Conservation (phyloP, 2,329 filamentous ascomycete genomes). For the Immersiporthe knoxdaviesiana region DNA sequence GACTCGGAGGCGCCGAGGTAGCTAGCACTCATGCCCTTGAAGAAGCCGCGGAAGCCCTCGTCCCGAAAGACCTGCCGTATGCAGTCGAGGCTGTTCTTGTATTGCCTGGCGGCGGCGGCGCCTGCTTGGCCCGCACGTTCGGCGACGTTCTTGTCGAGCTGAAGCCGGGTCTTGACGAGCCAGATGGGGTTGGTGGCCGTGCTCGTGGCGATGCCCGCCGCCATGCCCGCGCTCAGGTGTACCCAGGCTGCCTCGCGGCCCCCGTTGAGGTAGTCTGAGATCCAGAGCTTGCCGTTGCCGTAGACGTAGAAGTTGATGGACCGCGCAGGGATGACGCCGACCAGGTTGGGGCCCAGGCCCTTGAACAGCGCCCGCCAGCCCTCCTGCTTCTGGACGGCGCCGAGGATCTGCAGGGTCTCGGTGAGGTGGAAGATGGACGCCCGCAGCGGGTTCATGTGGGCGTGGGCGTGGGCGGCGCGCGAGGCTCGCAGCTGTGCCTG, state of each 20-base stretch:
- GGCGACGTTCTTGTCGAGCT: slow-evolving; percentile 85
- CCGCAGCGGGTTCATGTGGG: slow-evolving; percentile 65
- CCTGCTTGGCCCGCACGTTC: slow-evolving; percentile 60
- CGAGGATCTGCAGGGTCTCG: slow-evolving; percentile 86
- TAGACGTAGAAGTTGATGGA: slow-evolving; percentile 95
- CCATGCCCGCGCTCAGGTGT: slow-evolving; percentile 75
- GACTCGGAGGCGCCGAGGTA: slow-evolving; percentile 91
- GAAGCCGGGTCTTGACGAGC: slow-evolving; percentile 91
- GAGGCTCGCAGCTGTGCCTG: slow-evolving; percentile 76
- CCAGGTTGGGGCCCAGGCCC: slow-evolving; percentile 85
- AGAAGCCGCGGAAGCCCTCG: slow-evolving; percentile 81
- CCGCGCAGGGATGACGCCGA: slow-evolving; percentile 86
- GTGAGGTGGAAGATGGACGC: slow-evolving; percentile 73
- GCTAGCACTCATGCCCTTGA: slow-evolving; percentile 87
- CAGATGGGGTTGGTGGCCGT: slow-evolving; percentile 96
- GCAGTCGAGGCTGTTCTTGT: slow-evolving; percentile 88
- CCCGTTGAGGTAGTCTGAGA: slow-evolving; percentile 74
- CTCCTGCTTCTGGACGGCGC: slow-evolving; percentile 77
- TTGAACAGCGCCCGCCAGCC: slow-evolving; percentile 91
- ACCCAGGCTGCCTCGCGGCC: slow-evolving; percentile 73
- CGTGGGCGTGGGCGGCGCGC: slow-evolving; percentile 61
- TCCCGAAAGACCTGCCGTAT: slow-evolving; percentile 77
- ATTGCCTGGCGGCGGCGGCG: slow-evolving; percentile 64
- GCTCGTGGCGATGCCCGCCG: slow-evolving; percentile 81
- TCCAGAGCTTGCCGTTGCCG: slow-evolving; percentile 84